Evolutionary conservation across 495 filamentous ascomycete species (phyloP), one percentile per base, ranked within the genome.

Genomic region (Jackrogersella multiformis): DNA sequence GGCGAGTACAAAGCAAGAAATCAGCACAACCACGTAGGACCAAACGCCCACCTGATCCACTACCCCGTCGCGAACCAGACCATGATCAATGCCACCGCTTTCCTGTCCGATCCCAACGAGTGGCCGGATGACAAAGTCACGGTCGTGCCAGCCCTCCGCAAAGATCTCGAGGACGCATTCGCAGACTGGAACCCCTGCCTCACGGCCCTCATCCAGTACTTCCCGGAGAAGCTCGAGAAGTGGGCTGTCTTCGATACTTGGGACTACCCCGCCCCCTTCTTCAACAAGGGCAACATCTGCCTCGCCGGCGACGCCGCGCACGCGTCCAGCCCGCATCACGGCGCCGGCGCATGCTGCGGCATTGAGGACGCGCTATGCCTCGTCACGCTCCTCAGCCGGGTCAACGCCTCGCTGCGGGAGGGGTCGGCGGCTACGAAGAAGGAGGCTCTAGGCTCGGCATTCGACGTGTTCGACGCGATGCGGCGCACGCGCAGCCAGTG

Each of bases 1-100:
- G 85, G 85, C 2, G 77, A 84, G 26, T 76, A 84, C 41, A 72
- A 78, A 36, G 79, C 84, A 3, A 67, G 54, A 13, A 84, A 82
- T 28, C 70, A 74, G 39, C 72, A 74, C 57, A 82, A 81, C 74
- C 80, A 81, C 26, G 53, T 82, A 61, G 84, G 83, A 8, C 70
- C 77, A 1, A 73, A 78, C 26, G 79, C 77, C 38, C 79, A 83
- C 58, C 66, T 85, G 30, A 66, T 86, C 36, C 82, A 79, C 4
- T 82, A 80, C 38, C 84, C 82, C 2, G 77, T 87, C 41, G 77
- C 82, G 18, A 71, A 76, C 24, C 77, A 81, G 30, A 76, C 70
- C 0, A 68, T 81, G 16, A 61, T 86, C 44, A 85, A 85, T 57
- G 73, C 82, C 1, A 79, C 80, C 0, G 81, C 76, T 0, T 84